Base-by-base conservation (phyloP, 768 basidiomycete genomes). In the Hygrophorus pudorinus region DNA sequence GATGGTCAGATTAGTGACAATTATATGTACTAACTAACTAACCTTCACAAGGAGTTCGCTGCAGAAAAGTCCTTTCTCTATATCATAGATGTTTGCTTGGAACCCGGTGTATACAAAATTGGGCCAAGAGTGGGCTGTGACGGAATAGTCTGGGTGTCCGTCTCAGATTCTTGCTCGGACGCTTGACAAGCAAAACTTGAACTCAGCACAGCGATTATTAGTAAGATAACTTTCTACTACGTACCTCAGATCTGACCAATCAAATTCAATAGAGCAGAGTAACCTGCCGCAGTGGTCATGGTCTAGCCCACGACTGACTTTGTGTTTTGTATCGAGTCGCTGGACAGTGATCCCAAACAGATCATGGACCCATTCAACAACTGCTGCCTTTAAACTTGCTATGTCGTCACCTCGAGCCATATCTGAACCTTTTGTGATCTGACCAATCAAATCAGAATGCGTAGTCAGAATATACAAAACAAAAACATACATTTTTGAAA, bases 221-320 rank as follows among this genome's bases (percentile, higher is more conserved):
- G 6, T 18, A 18, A 17, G 14, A 14, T 4, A 20, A 30, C 44
- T 35, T n/a, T n/a, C n/a, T n/a, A n/a, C 13, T 33, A 42, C 38
- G 18, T 43, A 56, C 53, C 39, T 30, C 5, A 20, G n/a, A 20
- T 56, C 44, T 34, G 40, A 44, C 55, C 55, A 56, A 20, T 51
- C 38, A 38, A 27, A 48, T 35, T 53, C 51, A 29, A 46, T 43
- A 2, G 55, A 49, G 38, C 53, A 56, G 4, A 56, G 46, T 18
- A 54, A 42, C 21, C 24, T 8, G 7, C 53, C 55, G 12, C 42
- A 47, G 9, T 47, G 28, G 17, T 54, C 46, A 31, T 55, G 47
- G 21, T 49, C 44, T 21, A 56, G 33, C 4, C 55, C 55, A 31
- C 53, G 51, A 18, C 45, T 44, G n/a, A 38, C 48, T 16, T 46